Evolutionary conservation across 2,329 filamentous ascomycete species (phyloP).

Genomic region (Cryoendolithus antarcticus): DNA sequence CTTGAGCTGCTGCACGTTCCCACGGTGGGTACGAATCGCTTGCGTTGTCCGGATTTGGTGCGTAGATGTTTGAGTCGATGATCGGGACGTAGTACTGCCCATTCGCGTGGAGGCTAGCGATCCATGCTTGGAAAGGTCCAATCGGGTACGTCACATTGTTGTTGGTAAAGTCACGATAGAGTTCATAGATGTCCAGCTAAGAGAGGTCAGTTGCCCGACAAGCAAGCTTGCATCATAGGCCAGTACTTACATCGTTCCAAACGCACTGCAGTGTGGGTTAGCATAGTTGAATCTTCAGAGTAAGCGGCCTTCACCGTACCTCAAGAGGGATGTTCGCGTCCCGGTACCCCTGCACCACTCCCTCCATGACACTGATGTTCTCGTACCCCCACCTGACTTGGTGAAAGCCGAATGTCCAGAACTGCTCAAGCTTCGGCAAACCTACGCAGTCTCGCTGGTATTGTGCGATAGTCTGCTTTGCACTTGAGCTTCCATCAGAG

Average conservation of each 20-base stretch:
- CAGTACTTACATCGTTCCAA: slow-evolving; percentile 23
- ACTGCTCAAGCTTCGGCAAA: slow-evolving; percentile 14
- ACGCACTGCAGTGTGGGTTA: slow-evolving; percentile 11
- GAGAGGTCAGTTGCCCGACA: too few relatives aligned
- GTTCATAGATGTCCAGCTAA: slow-evolving; percentile 22
- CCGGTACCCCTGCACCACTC: slow-evolving; percentile 39
- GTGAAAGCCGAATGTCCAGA: slow-evolving; percentile 18
- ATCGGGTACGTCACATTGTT: slow-evolving; percentile 37
- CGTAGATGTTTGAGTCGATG: slow-evolving; percentile 51
- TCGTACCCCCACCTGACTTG: slow-evolving; percentile 12
- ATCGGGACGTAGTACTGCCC: slow-evolving; percentile 47
- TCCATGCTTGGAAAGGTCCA: slow-evolving; percentile 34
- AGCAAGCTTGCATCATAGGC: too few relatives aligned
- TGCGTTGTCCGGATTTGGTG: slow-evolving; percentile 54
- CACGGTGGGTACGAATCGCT: slow-evolving; percentile 45
- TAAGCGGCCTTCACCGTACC: too few relatives aligned
- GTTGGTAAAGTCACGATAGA: slow-evolving; percentile 45
- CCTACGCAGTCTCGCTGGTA: slow-evolving; percentile 15
- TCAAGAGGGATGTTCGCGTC: slow-evolving; percentile 35
- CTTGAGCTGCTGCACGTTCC: slow-evolving; percentile 36
- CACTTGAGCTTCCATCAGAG: neutral
- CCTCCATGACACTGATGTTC: slow-evolving; percentile 39
- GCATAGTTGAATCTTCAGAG: too few relatives aligned
- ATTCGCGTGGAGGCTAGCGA: slow-evolving; percentile 38
- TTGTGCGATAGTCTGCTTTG: slow-evolving; percentile 13